A percentile compares a stretch with the other conserved stretches of the same genome.
phyloP scores from a whole-genome alignment of 768 basidiomycete species.

The Suillus subluteus region DNA sequence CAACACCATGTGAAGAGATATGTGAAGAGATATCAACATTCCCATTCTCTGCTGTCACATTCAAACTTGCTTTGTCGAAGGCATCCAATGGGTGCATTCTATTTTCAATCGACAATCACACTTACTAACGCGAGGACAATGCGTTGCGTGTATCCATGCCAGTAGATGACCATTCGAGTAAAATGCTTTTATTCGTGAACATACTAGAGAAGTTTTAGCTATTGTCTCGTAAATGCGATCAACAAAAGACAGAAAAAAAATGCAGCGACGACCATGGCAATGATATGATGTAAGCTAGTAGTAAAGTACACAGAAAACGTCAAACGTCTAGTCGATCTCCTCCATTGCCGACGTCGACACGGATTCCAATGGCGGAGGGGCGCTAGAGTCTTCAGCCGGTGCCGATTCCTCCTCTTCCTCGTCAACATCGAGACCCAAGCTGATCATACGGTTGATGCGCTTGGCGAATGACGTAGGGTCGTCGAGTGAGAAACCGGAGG shows the following conservation, averaged over 20 bases:
- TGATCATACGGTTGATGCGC: conserved; percentile 97
- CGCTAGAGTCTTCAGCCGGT: conserved; percentile 48
- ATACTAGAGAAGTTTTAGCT: conserved; percentile 21
- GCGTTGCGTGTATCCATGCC: neutral
- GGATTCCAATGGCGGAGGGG: conserved; percentile 56
- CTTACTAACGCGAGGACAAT: neutral
- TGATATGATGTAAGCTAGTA: conserved; percentile 25
- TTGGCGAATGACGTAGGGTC: conserved; percentile 94
- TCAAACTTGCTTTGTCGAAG: neutral
- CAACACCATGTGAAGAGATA: conserved; percentile 11
- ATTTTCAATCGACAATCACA: neutral
- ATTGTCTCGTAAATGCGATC: conserved; percentile 31
- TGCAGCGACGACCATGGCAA: conserved; percentile 20
- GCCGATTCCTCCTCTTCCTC: conserved; percentile 62
- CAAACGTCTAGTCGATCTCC: conserved; percentile 78
- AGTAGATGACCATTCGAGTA: neutral
- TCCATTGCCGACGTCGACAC: conserved; percentile 89
- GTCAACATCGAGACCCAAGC: conserved; percentile 86
- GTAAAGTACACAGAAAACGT: conserved; percentile 28
- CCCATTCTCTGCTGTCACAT: neutral
- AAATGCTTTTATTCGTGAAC: conserved; percentile 18
- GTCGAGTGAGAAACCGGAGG: conserved; percentile 94
- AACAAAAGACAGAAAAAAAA: conserved; percentile 25
- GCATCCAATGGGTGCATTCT: neutral
- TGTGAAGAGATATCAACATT: conserved; percentile 3